Base-by-base conservation (phyloP, 805 yeast genomes). In the Wickerhamomyces ciferrii region DNA sequence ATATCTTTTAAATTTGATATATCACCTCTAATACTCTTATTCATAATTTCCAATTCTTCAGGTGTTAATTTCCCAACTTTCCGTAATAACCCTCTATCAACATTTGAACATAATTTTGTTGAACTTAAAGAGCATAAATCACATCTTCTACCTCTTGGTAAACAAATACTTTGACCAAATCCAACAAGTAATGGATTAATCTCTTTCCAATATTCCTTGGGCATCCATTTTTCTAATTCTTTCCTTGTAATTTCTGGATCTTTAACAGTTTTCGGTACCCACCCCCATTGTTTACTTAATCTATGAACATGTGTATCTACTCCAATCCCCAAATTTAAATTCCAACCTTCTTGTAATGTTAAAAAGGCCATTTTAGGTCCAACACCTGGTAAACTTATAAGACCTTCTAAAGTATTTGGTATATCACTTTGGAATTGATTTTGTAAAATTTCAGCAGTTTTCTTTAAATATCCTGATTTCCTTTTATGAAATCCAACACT, bases 291-390 rank as follows among this genome's bases (percentile, higher is more conserved):
- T 47, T 79, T 81, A 0, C 90, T 81, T 48, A 90, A 68, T 44
- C 98, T 69, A 55, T 87, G 91, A 44, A 91, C 80, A 63, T 91
- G 98, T 3, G 88, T 91, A 61, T 91, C 98, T 11, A 91, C 97
- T 9, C 97, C 97, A n/a, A 91, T 87, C 0, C 97, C 97, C 14
- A 71, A 68, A 44, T 74, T 81, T 48, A 83, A 69, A 38, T 72
- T 69, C 97, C 97, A 90, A 0, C 94, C 96, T 37, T 79, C 76
- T 56, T 89, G 96, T 48, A 89, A 68, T 2, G 91, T 72, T 36
- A 91, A 66, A 60, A 78, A 85, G 0, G 95, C 96, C 98, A 91
- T 91, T 62, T 91, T 91, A 9, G 96, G 96, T 0, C 98, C 98
- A 3, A 91, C 96, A 0, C 98, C 98, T 0, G 97, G 97, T 29